These are phyloP conservation scores for Fusarium setosum DNA, from an alignment of 2,329 filamentous ascomycete species.

Conservation along the genomic window DNA sequence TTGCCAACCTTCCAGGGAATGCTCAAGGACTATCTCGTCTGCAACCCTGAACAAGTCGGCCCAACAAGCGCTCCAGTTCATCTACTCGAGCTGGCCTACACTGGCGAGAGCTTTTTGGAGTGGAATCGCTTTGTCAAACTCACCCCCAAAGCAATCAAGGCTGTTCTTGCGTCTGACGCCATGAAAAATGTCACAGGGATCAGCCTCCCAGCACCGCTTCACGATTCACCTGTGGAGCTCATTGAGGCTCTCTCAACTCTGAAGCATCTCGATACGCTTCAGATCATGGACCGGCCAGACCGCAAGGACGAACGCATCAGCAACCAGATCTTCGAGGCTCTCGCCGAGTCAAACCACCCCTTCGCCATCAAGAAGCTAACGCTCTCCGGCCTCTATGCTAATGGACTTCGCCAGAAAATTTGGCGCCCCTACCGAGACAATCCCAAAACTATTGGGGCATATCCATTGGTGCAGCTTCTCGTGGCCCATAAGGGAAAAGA, in stretches of 20 bases:
- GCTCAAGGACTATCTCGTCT: background rate
- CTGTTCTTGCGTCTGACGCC: background rate
- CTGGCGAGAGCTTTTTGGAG: background rate
- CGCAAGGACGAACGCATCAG: background rate
- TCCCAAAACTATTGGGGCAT: background rate
- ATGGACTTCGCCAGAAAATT: background rate
- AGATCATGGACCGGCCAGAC: conserved; percentile 1
- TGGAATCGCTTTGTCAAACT: conserved; percentile 3
- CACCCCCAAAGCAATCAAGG: background rate
- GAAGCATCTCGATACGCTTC: background rate
- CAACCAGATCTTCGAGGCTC: background rate
- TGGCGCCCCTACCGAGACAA: background rate
- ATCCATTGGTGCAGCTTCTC: conserved; percentile 14
- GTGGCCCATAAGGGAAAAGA: background rate
- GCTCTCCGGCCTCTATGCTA: conserved; percentile 4
- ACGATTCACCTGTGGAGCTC: background rate
- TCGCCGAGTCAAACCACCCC: background rate
- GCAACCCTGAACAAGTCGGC: background rate
- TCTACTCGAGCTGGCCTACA: conserved; percentile 1
- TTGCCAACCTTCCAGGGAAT: background rate
- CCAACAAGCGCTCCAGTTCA: background rate
- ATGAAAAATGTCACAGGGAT: background rate
- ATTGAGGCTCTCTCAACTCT: conserved; percentile 1
- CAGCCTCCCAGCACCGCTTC: background rate
- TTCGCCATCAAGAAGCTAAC: conserved; percentile 3